These are phyloP conservation scores for Diplotaxis tenuifolia DNA, from an alignment of 345 rosid genomes.

Conservation along the genomic window DNA sequence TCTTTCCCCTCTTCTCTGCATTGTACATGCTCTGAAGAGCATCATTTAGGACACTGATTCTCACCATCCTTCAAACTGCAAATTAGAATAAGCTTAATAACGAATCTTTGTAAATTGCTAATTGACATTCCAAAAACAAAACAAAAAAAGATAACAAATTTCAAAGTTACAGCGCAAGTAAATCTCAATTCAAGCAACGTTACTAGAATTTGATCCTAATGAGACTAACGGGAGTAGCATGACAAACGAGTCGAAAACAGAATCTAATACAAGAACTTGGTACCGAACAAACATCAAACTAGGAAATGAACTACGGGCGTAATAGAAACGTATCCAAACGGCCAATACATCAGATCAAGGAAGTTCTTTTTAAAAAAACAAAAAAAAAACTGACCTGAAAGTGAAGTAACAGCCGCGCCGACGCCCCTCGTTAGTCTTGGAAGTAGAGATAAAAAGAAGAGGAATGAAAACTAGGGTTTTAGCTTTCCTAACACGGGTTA, in stretches of 20 bases:
- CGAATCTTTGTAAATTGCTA: not conserved
- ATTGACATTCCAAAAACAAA: not conserved
- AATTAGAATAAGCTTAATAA: not conserved
- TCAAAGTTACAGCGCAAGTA: not conserved
- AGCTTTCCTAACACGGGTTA: not conserved
- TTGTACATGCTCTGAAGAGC: constrained; percentile 35
- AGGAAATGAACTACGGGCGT: no score
- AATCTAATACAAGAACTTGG: not conserved
- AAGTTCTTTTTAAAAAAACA: no score
- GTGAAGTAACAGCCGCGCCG: constrained; percentile 22
- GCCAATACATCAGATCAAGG: not conserved
- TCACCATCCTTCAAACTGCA: constrained; percentile 31
- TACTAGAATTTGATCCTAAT: not conserved
- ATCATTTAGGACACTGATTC: constrained; percentile 36
- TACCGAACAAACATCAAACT: not conserved
- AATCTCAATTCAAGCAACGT: no score
- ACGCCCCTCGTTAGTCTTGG: not conserved
- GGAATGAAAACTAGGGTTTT: constrained; percentile 20
- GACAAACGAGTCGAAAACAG: not conserved
- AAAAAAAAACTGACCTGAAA: no score
- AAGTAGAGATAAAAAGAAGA: not conserved
- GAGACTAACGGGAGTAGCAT: not conserved
- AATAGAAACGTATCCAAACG: not conserved
- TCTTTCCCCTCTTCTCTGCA: constrained; percentile 38
- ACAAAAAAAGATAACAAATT: no score